Conservation (phyloP, 805 yeast genomes). For the Teunomyces barrocoloradensis region DNA sequence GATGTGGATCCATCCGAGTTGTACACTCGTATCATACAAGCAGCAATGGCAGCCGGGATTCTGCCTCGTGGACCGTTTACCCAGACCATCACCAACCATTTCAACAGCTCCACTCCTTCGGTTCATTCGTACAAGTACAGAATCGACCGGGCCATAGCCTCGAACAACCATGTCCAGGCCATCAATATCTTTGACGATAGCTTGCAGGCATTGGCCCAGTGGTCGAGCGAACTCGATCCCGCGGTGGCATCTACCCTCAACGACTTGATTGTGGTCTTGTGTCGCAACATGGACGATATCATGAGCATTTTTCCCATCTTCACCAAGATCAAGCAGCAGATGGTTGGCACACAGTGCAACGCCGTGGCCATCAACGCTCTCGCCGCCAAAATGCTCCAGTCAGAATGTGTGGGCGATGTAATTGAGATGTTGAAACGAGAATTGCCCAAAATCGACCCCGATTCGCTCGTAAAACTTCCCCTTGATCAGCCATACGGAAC, state of each 20-base stretch:
- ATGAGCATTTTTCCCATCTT: constrained; percentile 29
- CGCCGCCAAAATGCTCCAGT: constrained; percentile 27
- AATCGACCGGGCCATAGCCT: constrained; percentile 26
- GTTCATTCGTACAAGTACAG: constrained; percentile 25
- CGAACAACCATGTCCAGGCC: constrained; percentile 21
- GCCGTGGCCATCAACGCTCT: constrained; percentile 29
- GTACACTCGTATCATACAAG: constrained; percentile 17
- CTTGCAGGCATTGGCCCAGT: constrained; percentile 16
- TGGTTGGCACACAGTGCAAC: constrained; percentile 25
- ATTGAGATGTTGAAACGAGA: constrained; percentile 41
- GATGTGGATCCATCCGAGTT: constrained; percentile 12
- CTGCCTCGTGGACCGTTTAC: constrained; percentile 21
- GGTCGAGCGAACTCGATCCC: constrained; percentile 29
- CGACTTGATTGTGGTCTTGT: constrained; percentile 39
- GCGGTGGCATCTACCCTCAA: constrained; percentile 43
- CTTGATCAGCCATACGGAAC: constrained; percentile 19
- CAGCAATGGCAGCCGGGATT: constrained; percentile 12
- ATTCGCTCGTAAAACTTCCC: constrained; percentile 26
- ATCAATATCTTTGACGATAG: constrained; percentile 32
- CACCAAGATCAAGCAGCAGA: constrained; percentile 35
- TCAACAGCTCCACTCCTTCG: constrained; percentile 10
- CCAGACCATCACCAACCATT: constrained; percentile 13
- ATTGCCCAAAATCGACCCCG: constrained; percentile 33
- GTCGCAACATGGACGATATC: constrained; percentile 26
- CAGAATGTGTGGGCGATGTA: constrained; percentile 40